phyloP scores from a whole-genome alignment of 2,329 filamentous ascomycete genomes.

The Plectosphaerella cucumerina region DNA sequence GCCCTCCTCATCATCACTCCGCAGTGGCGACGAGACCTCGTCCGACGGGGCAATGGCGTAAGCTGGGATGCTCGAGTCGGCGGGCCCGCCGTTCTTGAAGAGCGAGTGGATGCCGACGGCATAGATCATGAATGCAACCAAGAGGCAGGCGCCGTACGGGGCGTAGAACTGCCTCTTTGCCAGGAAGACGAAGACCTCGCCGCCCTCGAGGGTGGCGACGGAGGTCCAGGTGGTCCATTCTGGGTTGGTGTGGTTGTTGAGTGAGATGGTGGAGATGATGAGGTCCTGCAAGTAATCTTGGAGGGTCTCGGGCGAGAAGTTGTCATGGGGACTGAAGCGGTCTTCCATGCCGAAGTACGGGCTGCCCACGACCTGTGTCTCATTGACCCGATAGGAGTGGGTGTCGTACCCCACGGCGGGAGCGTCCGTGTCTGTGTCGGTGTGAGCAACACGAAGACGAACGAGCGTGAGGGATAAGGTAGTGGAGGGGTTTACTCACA shows the following conservation, averaged over 20 bases:
- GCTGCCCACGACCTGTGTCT: not conserved
- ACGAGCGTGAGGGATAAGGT: too few relatives aligned
- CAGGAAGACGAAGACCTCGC: not conserved
- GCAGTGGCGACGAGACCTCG: too few relatives aligned
- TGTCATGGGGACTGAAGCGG: not conserved
- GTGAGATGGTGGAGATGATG: not conserved
- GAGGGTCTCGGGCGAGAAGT: not conserved
- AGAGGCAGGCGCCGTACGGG: conserved; percentile 1
- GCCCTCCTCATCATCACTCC: too few relatives aligned
- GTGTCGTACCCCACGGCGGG: too few relatives aligned
- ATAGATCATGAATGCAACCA: not conserved
- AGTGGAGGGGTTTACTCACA: not conserved
- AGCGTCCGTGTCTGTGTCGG: too few relatives aligned
- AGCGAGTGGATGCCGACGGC: not conserved
- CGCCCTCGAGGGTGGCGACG: not conserved
- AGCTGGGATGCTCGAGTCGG: not conserved
- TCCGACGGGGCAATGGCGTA: too few relatives aligned
- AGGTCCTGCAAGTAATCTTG: not conserved
- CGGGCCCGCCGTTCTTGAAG: not conserved
- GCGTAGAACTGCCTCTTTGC: not conserved
- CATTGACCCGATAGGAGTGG: not conserved
- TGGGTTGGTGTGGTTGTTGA: not conserved
- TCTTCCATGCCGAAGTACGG: conserved; percentile 2
- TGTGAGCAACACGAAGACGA: too few relatives aligned
- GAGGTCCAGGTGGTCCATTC: not conserved